Evolutionary conservation across 2,329 filamentous ascomycete species (phyloP).

Genomic region (Dothideomycetes sp.): DNA sequence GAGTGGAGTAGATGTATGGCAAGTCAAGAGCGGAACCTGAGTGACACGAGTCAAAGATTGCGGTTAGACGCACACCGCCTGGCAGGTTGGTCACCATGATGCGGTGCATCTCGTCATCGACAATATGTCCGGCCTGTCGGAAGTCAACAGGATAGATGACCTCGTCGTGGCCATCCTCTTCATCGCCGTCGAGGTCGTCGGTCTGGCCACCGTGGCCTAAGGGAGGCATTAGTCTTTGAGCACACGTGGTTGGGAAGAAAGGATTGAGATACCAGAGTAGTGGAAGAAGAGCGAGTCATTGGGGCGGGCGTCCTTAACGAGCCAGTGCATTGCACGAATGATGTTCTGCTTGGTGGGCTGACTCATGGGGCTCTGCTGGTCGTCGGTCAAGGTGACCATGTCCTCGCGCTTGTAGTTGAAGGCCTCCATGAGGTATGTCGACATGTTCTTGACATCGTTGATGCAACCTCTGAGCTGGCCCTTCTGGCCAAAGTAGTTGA

Average conservation of each 20-base stretch:
- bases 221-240: not conserved
- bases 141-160: constrained; percentile 81
- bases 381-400: constrained; percentile 94
- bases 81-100: constrained; percentile 70
- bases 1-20: constrained; percentile 72
- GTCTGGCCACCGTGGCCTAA: constrained; percentile 72
- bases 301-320: constrained; percentile 83
- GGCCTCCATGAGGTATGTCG: constrained; percentile 73
- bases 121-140: constrained; percentile 68
- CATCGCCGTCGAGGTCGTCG: constrained; percentile 67
- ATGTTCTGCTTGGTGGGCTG: constrained; percentile 96
- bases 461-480: constrained; percentile 89
- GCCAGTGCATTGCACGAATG: constrained; percentile 91
- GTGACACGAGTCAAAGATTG: constrained; percentile 76
- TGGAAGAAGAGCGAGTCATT: constrained; percentile 98
- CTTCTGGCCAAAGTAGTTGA: constrained; percentile 92
- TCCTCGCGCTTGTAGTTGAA: constrained; percentile 92
- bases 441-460: constrained; percentile 98
- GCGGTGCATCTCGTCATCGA: constrained; percentile 73
- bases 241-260: not conserved
- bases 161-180: constrained; percentile 74
- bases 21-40: constrained; percentile 69
- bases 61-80: constrained; percentile 73
- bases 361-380: constrained; percentile 95
- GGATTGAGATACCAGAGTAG: constrained; percentile 63